Percentiles rank a stretch among this genome's conserved stretches.
Conservation (phyloP, 805 yeast species). For the Metschnikowia colocasiae region DNA sequence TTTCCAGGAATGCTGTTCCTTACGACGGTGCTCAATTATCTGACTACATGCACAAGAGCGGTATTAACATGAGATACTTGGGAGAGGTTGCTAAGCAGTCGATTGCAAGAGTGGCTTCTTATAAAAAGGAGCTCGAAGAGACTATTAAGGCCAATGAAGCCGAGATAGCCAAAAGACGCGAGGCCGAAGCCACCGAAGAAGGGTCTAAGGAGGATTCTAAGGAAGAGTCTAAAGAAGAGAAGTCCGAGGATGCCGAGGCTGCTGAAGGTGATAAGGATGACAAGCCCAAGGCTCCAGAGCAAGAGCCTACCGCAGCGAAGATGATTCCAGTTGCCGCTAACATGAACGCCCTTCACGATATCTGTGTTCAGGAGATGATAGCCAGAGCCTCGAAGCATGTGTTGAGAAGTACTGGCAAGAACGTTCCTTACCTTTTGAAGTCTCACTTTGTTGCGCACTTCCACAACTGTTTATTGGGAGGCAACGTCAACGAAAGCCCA, state of each 20-base stretch:
- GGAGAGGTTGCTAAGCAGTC: slow-evolving; percentile 53
- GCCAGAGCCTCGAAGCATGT: slow-evolving; percentile 78
- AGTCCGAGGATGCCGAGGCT: not conserved
- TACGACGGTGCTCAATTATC: slow-evolving; percentile 78
- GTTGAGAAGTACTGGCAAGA: slow-evolving; percentile 46
- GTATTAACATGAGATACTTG: slow-evolving; percentile 86
- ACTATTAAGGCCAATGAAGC: slow-evolving; percentile 27
- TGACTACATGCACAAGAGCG: slow-evolving; percentile 65
- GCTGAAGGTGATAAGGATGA: slow-evolving; percentile 10
- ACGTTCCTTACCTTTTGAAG: slow-evolving; percentile 51
- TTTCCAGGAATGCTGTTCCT: slow-evolving; percentile 60
- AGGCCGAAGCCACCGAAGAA: slow-evolving; percentile 16
- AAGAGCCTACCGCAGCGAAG: slow-evolving; percentile 32
- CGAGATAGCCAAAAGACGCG: slow-evolving; percentile 21
- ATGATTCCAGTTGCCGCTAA: slow-evolving; percentile 42
- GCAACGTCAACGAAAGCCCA: slow-evolving; percentile 38
- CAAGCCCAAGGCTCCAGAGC: slow-evolving; percentile 21
- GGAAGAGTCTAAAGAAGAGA: not conserved
- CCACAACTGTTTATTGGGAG: slow-evolving; percentile 67
- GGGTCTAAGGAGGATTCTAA: slow-evolving; percentile 24
- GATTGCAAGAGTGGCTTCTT: slow-evolving; percentile 17
- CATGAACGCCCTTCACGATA: slow-evolving; percentile 44
- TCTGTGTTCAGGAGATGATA: slow-evolving; percentile 65
- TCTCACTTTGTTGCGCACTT: slow-evolving; percentile 64
- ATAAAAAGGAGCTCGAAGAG: slow-evolving; percentile 15